phyloP scores from a whole-genome alignment of 2,329 filamentous ascomycete genomes.

The Ophiostoma piceae region DNA sequence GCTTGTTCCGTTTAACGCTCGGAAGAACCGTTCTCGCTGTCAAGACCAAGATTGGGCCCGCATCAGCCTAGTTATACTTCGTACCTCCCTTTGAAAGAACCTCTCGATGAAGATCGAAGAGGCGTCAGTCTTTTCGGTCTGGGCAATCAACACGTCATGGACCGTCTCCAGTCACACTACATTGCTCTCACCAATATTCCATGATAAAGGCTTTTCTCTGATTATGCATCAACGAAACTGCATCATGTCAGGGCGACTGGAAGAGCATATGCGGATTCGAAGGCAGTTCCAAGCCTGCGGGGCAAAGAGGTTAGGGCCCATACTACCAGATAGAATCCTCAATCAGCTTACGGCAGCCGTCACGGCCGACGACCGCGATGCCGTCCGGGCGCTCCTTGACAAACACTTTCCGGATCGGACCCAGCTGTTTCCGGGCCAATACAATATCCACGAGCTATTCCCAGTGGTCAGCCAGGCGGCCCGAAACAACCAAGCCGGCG shows the following conservation, averaged over 20 bases:
- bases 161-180: too few species aligned
- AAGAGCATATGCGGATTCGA: not conserved
- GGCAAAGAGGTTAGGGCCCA: not conserved
- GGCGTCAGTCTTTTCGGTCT: too few species aligned
- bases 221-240: not conserved
- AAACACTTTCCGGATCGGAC: conserved; percentile 13
- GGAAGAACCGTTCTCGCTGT: too few species aligned
- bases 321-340: not conserved
- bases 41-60: too few species aligned
- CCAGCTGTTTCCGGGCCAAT: conserved; percentile 12
- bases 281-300: not conserved
- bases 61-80: too few species aligned
- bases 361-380: conserved; percentile 15
- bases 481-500: not conserved
- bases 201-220: too few species aligned
- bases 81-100: too few species aligned
- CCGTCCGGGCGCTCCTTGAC: conserved; percentile 16
- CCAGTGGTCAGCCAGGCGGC: not conserved
- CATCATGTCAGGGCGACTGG: not conserved
- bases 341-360: conserved; percentile 13
- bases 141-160: too few species aligned
- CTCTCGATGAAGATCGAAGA: too few species aligned
- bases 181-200: too few species aligned
- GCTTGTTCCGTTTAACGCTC: too few species aligned
- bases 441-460: conserved; percentile 11